Percentiles rank a stretch among this genome's conserved stretches.
Conservation (phyloP, 495 filamentous ascomycete genomes). For the Cudoniella acicularis region DNA sequence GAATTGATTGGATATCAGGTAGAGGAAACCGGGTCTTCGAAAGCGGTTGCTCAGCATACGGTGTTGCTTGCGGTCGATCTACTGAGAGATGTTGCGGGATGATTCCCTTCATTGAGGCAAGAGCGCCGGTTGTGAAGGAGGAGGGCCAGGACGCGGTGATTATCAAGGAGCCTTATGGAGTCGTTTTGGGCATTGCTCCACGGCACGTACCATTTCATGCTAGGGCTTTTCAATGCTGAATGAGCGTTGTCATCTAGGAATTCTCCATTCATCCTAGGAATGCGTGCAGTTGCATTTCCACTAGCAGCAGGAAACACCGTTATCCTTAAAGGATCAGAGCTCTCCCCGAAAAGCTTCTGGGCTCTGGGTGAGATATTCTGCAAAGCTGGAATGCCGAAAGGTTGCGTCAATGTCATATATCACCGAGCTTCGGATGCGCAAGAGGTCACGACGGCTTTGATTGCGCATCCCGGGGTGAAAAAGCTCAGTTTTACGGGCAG, state of each 20-base stretch:
- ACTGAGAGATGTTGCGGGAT: slow-evolving; percentile 67
- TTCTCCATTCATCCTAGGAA: slow-evolving; percentile 59
- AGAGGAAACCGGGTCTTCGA: too few species aligned
- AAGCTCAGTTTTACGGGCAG: slow-evolving; percentile 66
- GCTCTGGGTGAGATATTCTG: slow-evolving; percentile 63
- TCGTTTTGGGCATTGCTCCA: neutral
- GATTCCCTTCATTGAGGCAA: slow-evolving; percentile 54
- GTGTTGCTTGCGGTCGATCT: slow-evolving; percentile 51
- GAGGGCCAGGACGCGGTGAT: slow-evolving; percentile 52
- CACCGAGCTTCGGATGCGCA: slow-evolving; percentile 46
- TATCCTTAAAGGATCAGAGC: slow-evolving; percentile 72
- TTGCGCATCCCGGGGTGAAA: slow-evolving; percentile 46
- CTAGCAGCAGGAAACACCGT: slow-evolving; percentile 74
- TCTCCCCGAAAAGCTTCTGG: slow-evolving; percentile 70
- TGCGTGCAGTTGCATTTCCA: slow-evolving; percentile 62
- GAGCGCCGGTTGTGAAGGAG: slow-evolving; percentile 50
- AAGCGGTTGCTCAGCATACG: too few species aligned
- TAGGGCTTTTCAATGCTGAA: too few species aligned
- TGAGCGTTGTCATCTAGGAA: slow-evolving; percentile 48
- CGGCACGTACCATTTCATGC: too few species aligned
- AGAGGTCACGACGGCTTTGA: slow-evolving; percentile 47
- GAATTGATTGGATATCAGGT: too few species aligned
- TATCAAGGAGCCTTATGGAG: neutral
- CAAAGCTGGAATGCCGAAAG: slow-evolving; percentile 68
- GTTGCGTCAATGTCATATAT: slow-evolving; percentile 53